A percentile compares a stretch with the other conserved stretches of the same genome.
These are phyloP conservation scores for Reticulascus tulasneorum DNA, from an alignment of 2,329 filamentous ascomycete species.

Conservation along the genomic window DNA sequence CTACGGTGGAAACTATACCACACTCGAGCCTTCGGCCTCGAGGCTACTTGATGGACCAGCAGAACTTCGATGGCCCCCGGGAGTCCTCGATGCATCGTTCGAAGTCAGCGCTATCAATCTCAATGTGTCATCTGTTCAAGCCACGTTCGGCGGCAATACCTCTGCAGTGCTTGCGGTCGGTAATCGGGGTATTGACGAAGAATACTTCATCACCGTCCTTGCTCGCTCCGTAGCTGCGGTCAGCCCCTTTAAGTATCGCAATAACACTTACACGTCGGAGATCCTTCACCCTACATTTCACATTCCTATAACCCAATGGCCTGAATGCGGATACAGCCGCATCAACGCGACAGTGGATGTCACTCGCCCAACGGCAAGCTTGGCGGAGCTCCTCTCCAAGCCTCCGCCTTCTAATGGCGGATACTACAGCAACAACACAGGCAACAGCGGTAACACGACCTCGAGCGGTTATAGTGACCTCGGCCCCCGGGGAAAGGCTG, in stretches of 20 bases:
- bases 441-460: too few species aligned
- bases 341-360: neutral
- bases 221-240: neutral
- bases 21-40: neutral
- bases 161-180: neutral
- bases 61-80: neutral
- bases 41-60: neutral
- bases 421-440: too few species aligned
- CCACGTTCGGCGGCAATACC: neutral
- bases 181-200: neutral
- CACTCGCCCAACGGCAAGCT: neutral
- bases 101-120: neutral
- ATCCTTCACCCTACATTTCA: neutral
- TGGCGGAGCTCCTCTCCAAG: neutral
- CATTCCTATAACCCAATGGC: neutral
- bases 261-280: neutral
- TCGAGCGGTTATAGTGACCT: too few species aligned
- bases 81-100: neutral
- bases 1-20: too few species aligned
- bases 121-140: neutral
- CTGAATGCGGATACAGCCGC: neutral
- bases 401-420: too few species aligned
- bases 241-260: neutral
- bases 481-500: too few species aligned
- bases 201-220: neutral